Base-by-base conservation (phyloP, 2,329 filamentous ascomycete species). In the Ophiostoma himal-ulmi region DNA sequence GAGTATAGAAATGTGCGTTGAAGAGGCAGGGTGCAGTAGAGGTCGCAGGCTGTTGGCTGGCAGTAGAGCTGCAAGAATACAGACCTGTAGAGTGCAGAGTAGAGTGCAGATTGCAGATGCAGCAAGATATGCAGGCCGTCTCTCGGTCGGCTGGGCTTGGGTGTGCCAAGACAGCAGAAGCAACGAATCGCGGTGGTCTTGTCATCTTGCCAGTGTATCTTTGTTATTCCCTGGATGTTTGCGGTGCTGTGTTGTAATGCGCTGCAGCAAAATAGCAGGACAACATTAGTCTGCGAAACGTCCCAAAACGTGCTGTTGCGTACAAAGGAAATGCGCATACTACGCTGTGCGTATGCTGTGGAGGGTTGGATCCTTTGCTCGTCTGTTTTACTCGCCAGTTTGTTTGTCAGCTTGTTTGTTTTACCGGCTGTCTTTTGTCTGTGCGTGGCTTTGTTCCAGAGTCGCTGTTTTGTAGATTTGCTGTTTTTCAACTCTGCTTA, bases 61-160 rank as follows among this genome's bases (percentile, higher is more conserved):
- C 11, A 11, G 17, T 6, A 48, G 17, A 48, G 20, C 17, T 48
- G 52, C n/a, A 57, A 26, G 3, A 11, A 4, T 5, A 1, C 57
- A 72, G 52, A 70, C 68, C 70, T 68, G 48, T 20, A 68, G 68
- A 48, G 44, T 71, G 67, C 54, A 13, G 6, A 26, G 54, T 5
- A 30, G 30, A 30, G 4, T 20, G 30, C 20, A 69, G 34, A 52
- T 22, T 69, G 62, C 48, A 69, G 67, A 34, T 8, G 62, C 62
- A 57, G 62, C 14, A 34, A 68, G 20, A 67, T 62, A 68, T 67
- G 68, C 68, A 69, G 68, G 68, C 39, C 68, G 22, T 39, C 62
- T 41, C 68, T 71, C 64, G 70, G 68, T 71, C 68, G 70, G 37
- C 68, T 64, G 62, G 68, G 37, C 68, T 64, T 36, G 68, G 60